Base-by-base conservation (phyloP, 768 basidiomycete genomes). In the Sporobolomyces roseus region DNA sequence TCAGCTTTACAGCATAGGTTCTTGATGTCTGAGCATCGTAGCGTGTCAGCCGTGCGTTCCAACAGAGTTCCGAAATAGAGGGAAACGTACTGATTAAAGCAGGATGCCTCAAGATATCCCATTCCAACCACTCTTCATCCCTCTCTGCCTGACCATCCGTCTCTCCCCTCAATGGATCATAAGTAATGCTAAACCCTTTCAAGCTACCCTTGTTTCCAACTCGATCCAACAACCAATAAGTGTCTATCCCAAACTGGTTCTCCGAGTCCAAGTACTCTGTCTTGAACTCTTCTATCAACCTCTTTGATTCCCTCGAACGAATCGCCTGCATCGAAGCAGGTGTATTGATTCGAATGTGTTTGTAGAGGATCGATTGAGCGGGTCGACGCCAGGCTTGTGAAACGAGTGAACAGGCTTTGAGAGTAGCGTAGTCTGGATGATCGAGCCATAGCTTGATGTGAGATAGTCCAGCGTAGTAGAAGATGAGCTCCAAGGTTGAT, bases 151-250 rank as follows among this genome's bases (percentile, higher is more conserved):
- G 68, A 6, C 68, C 63, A 52, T 64, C 68, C 17, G 21, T 4
- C 0, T 10, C 13, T 10, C 68, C 68, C 4, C 63, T 52, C 16
- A 54, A 10, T 17, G 63, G 63, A n/a, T 69, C 68, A 30, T 69
- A 69, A 9, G 48, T 48, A 35, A 69, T 46, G 17, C 52, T 29
- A 58, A 69, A 61, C 27, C 56, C 58, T 29, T 30, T 53, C n/a
- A 69, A 51, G 5, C 56, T 59, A 4, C 43, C 36, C 27, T 54
- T 41, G 6, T 14, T 29, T 9, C 51, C 43, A 52, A 69, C 53
- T 19, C 68, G 56, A 61, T 69, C 68, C 25, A 69, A 48, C 41
- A 61, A 36, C 68, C 68, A 69, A 58, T 69, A 69, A 27, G 43
- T 53, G 52, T 69, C 68, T 1, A 48, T 53, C 17, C 63, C 68